Conservation (phyloP, 2,329 filamentous ascomycete genomes). For the Aspergillus sp. region DNA sequence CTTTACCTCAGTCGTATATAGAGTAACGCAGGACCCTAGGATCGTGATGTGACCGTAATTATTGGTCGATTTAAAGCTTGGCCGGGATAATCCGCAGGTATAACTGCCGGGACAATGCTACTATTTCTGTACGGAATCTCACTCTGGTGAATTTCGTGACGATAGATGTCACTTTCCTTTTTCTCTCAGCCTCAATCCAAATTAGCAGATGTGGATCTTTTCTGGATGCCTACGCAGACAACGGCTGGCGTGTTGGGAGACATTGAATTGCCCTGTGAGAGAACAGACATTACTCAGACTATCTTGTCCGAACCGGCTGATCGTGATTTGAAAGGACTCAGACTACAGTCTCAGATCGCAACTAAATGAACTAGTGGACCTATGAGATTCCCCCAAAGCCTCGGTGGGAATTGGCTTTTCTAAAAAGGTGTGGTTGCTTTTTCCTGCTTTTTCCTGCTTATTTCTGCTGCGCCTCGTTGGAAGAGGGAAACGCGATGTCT, state of each 20-base stretch:
- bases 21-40: neutral
- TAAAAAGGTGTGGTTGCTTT: neutral
- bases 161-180: neutral
- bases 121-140: neutral
- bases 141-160: neutral
- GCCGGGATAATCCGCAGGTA: neutral
- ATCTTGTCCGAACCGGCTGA: neutral
- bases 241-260: neutral
- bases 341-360: neutral
- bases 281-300: neutral
- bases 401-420: slow-evolving; percentile 1
- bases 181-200: neutral
- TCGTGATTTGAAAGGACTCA: neutral
- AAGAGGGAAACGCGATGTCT: neutral
- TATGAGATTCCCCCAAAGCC: neutral
- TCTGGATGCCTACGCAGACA: neutral
- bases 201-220: neutral
- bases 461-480: neutral
- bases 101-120: neutral
- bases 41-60: neutral
- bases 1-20: neutral
- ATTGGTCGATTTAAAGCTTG: neutral
- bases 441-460: slow-evolving; percentile 1
- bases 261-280: neutral
- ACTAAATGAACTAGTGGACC: no score